A percentile compares a stretch with the other conserved stretches of the same genome.
phyloP scores from a whole-genome alignment of 1,139 yeast species.

The Kodamaea fungicola region DNA sequence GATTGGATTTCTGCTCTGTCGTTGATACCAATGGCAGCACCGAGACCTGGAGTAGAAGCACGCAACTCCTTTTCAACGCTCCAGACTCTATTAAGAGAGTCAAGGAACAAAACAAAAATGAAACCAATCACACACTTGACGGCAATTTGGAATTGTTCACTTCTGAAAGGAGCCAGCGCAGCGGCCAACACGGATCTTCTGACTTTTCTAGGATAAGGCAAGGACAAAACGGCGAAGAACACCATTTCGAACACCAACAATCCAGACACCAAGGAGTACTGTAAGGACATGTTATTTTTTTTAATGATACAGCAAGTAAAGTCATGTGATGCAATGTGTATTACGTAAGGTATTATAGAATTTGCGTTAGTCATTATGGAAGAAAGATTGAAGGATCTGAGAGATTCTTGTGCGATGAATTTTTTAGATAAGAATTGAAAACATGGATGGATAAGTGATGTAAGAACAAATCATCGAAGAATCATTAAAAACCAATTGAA shows the following conservation, averaged over 20 bases:
- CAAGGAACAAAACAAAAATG: slow-evolving; percentile 79
- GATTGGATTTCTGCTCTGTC: slow-evolving; percentile 83
- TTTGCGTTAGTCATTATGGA: too few species aligned
- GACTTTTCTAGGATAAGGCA: slow-evolving; percentile 77
- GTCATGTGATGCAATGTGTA: too few species aligned
- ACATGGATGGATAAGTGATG: too few species aligned
- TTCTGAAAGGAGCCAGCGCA: slow-evolving; percentile 66
- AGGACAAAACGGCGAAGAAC: slow-evolving; percentile 75
- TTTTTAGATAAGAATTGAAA: too few species aligned
- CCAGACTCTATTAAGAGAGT: slow-evolving; percentile 81
- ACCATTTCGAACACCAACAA: slow-evolving; percentile 75
- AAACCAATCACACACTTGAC: slow-evolving; percentile 82
- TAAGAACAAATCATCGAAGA: too few species aligned
- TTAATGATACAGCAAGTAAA: neutral
- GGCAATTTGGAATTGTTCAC: slow-evolving; percentile 71
- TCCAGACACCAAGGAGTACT: slow-evolving; percentile 71
- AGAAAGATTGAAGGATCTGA: too few species aligned
- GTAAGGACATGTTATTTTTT: slow-evolving; percentile 55
- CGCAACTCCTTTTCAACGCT: slow-evolving; percentile 64
- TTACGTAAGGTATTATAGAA: too few species aligned
- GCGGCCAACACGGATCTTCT: slow-evolving; percentile 67
- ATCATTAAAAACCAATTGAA: slow-evolving; percentile 25
- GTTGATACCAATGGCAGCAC: slow-evolving; percentile 22
- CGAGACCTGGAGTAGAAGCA: slow-evolving; percentile 18
- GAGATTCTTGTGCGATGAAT: too few species aligned